Evolutionary conservation across 768 basidiomycete genomes (phyloP), one percentile per base, ranked within the genome.

Genomic region (Clitopilus passeckerianus): DNA sequence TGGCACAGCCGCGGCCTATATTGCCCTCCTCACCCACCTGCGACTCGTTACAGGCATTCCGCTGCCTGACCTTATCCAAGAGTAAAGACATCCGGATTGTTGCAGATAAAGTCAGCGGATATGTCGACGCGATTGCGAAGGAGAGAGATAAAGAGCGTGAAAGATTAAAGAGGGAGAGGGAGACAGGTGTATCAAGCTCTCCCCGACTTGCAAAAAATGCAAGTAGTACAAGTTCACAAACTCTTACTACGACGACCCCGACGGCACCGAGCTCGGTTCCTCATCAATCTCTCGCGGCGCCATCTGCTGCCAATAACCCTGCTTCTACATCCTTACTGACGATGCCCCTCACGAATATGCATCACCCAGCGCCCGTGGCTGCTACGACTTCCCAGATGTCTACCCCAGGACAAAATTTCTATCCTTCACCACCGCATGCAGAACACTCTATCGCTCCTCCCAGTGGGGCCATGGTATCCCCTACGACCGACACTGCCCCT

Each of bases 131-230:
- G 8, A 81, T 92, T 5, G 86, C 85, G 3, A 83, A 83, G 62
- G 92, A 93, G 65, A 77, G 92, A 16, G 92, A 93, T 61, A 77
- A 79, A 59, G 91, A 94, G 69, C 78, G 90, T 6, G 90, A 92
- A 63, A 78, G 89, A 24, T 77, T 91, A 53, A 84, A 85, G 64
- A 75, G 80, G 53, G 89, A 89, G 69, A 75, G 87, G 18, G 87
- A 90, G 65, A 77, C 72, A 35, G 77, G 70, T 1, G 57, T 62
- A 30, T 61, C 67, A 24, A 65, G 70, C 23, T 76, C 77, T 1
- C 77, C 77, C 7, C 72, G 70, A 52, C 63, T 75, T 41, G 64
- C 71, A 34, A 63, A 65, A 23, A 50, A 50, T 50, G n/a, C 46
- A 41, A 41, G 37, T 18, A 41, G n/a, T 41, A 12, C 37, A 18